Conservation (phyloP, 805 yeast genomes). For the Nakazawaea laoshanensis region DNA sequence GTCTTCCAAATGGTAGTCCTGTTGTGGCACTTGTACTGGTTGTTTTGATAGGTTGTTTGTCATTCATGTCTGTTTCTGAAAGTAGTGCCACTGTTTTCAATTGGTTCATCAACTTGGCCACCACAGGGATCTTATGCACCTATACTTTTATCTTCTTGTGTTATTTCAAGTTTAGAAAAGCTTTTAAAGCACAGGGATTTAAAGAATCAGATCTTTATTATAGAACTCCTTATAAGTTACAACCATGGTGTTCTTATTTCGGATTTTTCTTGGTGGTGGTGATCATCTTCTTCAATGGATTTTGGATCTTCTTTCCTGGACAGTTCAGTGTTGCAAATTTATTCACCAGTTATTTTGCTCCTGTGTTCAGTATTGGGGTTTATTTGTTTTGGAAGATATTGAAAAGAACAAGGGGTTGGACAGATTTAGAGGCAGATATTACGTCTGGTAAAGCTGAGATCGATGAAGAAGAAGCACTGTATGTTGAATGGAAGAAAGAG, state of each 20-base stretch:
- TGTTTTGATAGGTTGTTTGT: slow-evolving; percentile 32
- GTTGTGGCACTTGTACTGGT: slow-evolving; percentile 34
- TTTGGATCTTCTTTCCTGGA: slow-evolving; percentile 60
- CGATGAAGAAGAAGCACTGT: slow-evolving; percentile 42
- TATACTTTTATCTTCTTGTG: slow-evolving; percentile 50
- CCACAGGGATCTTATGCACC: slow-evolving; percentile 60
- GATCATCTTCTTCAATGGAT: slow-evolving; percentile 60
- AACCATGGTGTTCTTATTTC: slow-evolving; percentile 48
- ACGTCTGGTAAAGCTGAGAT: slow-evolving; percentile 46
- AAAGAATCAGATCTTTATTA: slow-evolving; percentile 31
- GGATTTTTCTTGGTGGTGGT: slow-evolving; percentile 36
- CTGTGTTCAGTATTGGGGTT: slow-evolving; percentile 49
- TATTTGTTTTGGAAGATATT: slow-evolving; percentile 43
- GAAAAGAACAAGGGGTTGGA: slow-evolving; percentile 37
- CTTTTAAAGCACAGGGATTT: slow-evolving; percentile 43
- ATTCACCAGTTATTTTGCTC: slow-evolving; percentile 33
- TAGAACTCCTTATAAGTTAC: slow-evolving; percentile 39
- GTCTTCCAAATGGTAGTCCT: slow-evolving; percentile 39
- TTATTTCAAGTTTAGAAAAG: slow-evolving; percentile 55
- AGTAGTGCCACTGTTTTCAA: slow-evolving; percentile 54
- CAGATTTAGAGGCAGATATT: slow-evolving; percentile 44
- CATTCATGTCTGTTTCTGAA: slow-evolving; percentile 43
- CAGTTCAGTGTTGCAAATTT: slow-evolving; percentile 55
- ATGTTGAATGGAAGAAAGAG: background rate
- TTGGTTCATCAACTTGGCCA: slow-evolving; percentile 68